Evolutionary conservation across 106 monocot genomes (phyloP).

Genomic region (Dactylorhiza incarnata): DNA sequence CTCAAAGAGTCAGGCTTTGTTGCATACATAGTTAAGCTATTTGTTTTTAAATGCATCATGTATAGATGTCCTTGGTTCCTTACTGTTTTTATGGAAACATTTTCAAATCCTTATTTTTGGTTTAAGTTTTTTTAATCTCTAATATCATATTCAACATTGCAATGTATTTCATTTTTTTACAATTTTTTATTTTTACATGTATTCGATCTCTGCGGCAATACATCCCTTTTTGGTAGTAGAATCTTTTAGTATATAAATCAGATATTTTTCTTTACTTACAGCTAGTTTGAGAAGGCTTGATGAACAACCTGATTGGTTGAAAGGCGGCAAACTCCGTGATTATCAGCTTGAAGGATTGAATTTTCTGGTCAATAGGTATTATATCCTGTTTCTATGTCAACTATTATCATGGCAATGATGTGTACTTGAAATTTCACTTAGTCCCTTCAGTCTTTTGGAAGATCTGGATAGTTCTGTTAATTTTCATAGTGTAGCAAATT

Average conservation of each 20-base stretch:
- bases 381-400: slow-evolving; percentile 3
- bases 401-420: not conserved
- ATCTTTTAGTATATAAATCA: slow-evolving; percentile 4
- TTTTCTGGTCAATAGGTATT: slow-evolving; percentile 94
- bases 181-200: not conserved
- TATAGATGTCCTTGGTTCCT: not conserved
- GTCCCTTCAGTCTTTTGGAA: too few relatives aligned
- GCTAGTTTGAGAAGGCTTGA: slow-evolving; percentile 96
- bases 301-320: slow-evolving; percentile 93
- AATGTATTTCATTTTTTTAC: not conserved
- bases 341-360: slow-evolving; percentile 99
- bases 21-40: too few relatives aligned
- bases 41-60: not conserved
- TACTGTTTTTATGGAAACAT: not conserved
- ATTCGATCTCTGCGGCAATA: not conserved
- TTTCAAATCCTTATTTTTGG: not conserved
- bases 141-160: not conserved
- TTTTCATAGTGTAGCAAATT: too few relatives aligned
- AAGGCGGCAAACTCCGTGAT: slow-evolving; percentile 97
- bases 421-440: not conserved
- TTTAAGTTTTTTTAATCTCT: not conserved
- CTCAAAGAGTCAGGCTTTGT: not conserved
- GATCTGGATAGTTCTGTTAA: too few relatives aligned
- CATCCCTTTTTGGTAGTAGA: not conserved
- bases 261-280: slow-evolving; percentile 21